Evolutionary conservation across 176 grass and related monocot genomes (phyloP), one percentile per base, ranked within the genome.

Genomic region (Oropetium thomaeum): DNA sequence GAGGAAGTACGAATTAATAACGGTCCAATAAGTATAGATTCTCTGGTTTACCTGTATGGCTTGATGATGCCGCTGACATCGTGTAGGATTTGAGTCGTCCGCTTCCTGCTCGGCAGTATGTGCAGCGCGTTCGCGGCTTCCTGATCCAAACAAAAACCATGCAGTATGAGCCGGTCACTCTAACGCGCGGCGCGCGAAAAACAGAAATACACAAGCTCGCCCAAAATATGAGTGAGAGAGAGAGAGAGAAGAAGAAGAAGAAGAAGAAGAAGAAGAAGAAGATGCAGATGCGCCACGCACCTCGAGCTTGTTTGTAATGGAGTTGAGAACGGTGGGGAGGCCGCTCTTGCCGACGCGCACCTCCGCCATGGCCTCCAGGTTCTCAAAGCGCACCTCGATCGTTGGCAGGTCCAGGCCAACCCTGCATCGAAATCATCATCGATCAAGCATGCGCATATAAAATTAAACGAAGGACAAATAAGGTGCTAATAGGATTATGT

Each of bases 31-130:
- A n/a, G n/a, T n/a, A n/a, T n/a, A n/a, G n/a, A n/a, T n/a, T n/a
- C n/a, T n/a, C n/a, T n/a, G n/a, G n/a, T 1, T 7, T 13, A 91
- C 96, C 96, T 94, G 69, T 89, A 78, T 4, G 96, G 96, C 78
- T 90, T 98, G 86, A 98, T 82, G 84, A 92, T 77, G 62, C 96
- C 96, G 70, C 89, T 92, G 71, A 94, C 82, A 52, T 95, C 81
- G 65, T 95, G 91, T 53, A 98, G 89, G 59, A 98, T 81, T 38
- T 89, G 79, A 82, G 88, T 82, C 28, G 32, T 54, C 51, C 45
- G 78, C 86, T 95, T 98, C 89, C 88, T 76, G 72, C 62, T 98
- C 7, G 96, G 86, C n/a, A 95, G 71, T 59, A 98, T 70, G 57
- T 73, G 86, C 57, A 98, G 76, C 43, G 70, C 73, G 84, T 95